Base-by-base conservation (phyloP, 1,139 yeast species). In the Eremothecium cymbalariae region DNA sequence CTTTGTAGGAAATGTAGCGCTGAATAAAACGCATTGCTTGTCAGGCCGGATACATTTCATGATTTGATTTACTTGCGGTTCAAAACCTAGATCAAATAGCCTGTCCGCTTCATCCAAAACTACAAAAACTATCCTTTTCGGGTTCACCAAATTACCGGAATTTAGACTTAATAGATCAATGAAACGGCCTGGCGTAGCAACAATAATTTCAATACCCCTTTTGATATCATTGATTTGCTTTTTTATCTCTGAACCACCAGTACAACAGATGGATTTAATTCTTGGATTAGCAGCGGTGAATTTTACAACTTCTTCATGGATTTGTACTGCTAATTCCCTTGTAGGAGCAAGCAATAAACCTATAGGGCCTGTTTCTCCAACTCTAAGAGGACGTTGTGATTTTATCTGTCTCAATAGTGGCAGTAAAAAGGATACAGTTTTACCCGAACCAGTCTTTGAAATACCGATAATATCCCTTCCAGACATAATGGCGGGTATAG, bases 51-150 rank as follows among this genome's bases (percentile, higher is more conserved):
- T 70, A 29, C 82, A 82, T 19, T 73, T 67, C 50, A 86, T 67
- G 18, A 93, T 80, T 50, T 85, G 84, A 49, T 74, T 77, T 3
- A 93, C 88, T 54, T 93, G 99, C 0, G 98, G 98, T 51, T 86
- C 98, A 61, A 93, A 93, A 2, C 99, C 99, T 73, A 90, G 68
- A 59, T 90, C 99, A 62, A 88, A 88, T 83, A 90, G 78, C 47
- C 99, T 64, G 59, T 93, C 99, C 1, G 98, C 97, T 55, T 93
- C 99, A 56, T 93, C 99, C 39, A 93, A 63, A 0, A 88, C 95
- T 13, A 85, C 68, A 55, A 79, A 86, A 0, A 95, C 79, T 3
- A 83, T 75, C 28, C 93, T 63, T 28, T 64, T 63, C 13, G 90
- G 64, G 40, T 76, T 78, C 2, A 90, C 65, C 0, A 88, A 74